Base-by-base conservation (phyloP, 306 rosid species). In the Rosa rugosa region DNA sequence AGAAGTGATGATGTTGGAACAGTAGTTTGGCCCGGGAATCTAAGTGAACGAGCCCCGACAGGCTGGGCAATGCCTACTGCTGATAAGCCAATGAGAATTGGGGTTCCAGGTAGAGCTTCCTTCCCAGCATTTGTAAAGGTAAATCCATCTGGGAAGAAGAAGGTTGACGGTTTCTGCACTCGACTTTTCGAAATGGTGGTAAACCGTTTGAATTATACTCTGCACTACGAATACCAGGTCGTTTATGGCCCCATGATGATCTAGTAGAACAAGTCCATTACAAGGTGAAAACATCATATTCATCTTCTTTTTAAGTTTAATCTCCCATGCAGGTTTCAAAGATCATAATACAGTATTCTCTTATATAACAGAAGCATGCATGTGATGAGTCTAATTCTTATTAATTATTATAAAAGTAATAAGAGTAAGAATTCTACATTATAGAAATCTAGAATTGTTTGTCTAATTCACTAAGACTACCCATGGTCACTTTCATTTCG, bases 1-100 rank as follows among this genome's bases (percentile, higher is more conserved):
- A 44, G 45, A 31, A 22, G 3, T 36, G 22, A 38, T 6, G 76
- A 45, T 70, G 65, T 34, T 54, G 87, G 82, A 59, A n/a, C 56
- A 0, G 88, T 87, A 69, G 73, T 77, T 80, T 92, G 97, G 97
- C 97, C 97, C 0, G 96, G 97, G 45, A 81, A 90, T 69, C 42
- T 44, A 27, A 1, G 2, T 2, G 4, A 17, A 0, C 16, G 65
- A n/a, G 72, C 5, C 77, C 94, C 97, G 9, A 85, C 80, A 70
- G 97, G 96, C 1, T 93, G 96, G 96, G 79, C 77, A 54, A 62
- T 93, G 71, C 96, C 96, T 12, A 82, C 85, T 12, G 75, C 54
- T 73, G 62, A 40, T 31, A 89, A 83, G 20, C 87, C 79, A 64
- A 46, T 93, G 85, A 88, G 6, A 81, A 89, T 93, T 64, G 96